Conservation (phyloP, 1,139 yeast species). For the Pichia terricola region DNA sequence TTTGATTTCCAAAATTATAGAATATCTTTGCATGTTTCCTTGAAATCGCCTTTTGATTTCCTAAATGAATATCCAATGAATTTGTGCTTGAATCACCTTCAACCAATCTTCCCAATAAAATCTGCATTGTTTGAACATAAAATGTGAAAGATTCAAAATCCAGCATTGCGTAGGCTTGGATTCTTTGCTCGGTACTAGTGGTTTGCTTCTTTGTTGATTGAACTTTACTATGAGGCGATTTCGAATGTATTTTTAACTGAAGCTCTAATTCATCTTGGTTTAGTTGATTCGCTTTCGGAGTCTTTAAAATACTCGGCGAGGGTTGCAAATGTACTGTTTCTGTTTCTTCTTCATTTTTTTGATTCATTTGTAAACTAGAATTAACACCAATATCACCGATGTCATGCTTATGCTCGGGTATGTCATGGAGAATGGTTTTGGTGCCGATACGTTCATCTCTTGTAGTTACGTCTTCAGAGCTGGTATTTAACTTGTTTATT, state of each 20-base stretch:
- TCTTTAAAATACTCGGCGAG: slow-evolving; percentile 3
- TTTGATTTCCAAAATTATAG: slow-evolving; percentile 88
- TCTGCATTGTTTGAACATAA: slow-evolving; percentile 92
- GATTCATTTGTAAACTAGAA: too few relatives aligned
- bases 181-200: slow-evolving; percentile 17
- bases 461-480: too few relatives aligned
- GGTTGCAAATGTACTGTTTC: slow-evolving; percentile 10
- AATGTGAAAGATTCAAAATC: slow-evolving; percentile 91
- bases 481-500: too few relatives aligned
- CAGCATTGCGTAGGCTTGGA: slow-evolving; percentile 87
- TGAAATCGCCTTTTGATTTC: slow-evolving; percentile 84
- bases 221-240: background rate
- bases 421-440: too few relatives aligned
- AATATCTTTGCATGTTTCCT: slow-evolving; percentile 90
- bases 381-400: too few relatives aligned
- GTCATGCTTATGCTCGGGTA: too few relatives aligned
- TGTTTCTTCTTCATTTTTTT: slow-evolving; percentile 8
- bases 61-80: slow-evolving; percentile 84
- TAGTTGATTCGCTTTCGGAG: background rate
- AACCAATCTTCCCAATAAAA: slow-evolving; percentile 79
- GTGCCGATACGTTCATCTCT: too few relatives aligned
- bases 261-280: too few relatives aligned
- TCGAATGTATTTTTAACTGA: background rate
- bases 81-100: slow-evolving; percentile 50
- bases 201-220: background rate